Conservation (phyloP, 768 basidiomycete species). For the Crassisporium funariophilum region DNA sequence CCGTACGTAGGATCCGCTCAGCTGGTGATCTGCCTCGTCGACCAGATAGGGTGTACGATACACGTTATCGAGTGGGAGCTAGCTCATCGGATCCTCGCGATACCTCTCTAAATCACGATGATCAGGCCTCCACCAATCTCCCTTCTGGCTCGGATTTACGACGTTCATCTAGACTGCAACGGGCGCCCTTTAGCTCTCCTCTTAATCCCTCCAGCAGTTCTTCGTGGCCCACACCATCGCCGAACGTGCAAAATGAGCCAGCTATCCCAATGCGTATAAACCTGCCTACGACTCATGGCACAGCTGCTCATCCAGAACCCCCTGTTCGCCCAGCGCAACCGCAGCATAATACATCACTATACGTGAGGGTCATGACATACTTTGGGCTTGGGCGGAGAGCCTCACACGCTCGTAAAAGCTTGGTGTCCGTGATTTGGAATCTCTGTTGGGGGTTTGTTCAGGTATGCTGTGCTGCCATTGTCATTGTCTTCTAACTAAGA, state of each 20-base stretch:
- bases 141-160: too few species aligned
- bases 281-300: background rate
- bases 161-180: too few species aligned
- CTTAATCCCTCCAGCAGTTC: too few species aligned
- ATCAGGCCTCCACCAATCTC: too few species aligned
- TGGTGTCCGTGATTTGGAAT: constrained; percentile 55
- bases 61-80: constrained; percentile 5
- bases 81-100: constrained; percentile 4
- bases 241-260: background rate
- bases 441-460: constrained; percentile 53
- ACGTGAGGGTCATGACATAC: constrained; percentile 34
- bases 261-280: background rate
- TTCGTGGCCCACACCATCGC: background rate
- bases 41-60: constrained; percentile 22
- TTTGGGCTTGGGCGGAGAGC: constrained; percentile 59
- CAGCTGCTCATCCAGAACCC: constrained; percentile 4
- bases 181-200: too few species aligned
- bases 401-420: constrained; percentile 50
- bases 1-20: constrained; percentile 40
- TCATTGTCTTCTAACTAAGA: background rate
- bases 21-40: constrained; percentile 39
- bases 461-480: constrained; percentile 28
- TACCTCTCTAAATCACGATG: background rate
- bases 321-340: constrained; percentile 21
- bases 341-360: constrained; percentile 22